Evolutionary conservation across 805 yeast genomes (phyloP), one percentile per base, ranked within the genome.

Genomic region (Ogataea wickerhamii): DNA sequence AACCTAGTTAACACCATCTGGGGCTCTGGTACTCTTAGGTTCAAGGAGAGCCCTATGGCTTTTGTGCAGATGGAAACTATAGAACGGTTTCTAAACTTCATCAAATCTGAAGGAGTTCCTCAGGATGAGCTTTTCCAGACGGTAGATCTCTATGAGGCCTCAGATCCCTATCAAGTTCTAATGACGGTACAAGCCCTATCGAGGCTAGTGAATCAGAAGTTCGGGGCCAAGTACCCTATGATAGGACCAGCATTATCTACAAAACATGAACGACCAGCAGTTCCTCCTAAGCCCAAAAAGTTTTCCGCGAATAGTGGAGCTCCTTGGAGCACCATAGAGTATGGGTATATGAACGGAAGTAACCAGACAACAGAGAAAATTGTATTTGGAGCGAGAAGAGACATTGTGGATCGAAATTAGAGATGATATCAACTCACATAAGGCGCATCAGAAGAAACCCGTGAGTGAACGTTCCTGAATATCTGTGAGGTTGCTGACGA

Each of bases 41-140:
- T 60, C 56, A 85, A 82, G 55, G 68, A 68, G 34, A 76, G 87
- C 8, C 67, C 68, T 36, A 78, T 85, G 81, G 91, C 94, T 2
- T 87, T 86, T 56, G 74, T 79, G 12, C 76, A 80, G 61, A 87
- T 87, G 96, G 95, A 87, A 53, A 86, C 86, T 52, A 85, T 87
- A 23, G 77, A 87, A 34, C 75, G 76, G 46, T 87, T 87, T 52
- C 63, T 87, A 26, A 62, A 68, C 5, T 76, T 80, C 38, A 78
- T 87, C 34, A 74, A 79, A 45, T 37, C 55, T 4, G 66, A 78
- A 36, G 91, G 91, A 2, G 79, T 87, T 2, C 86, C 88, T 5
- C 82, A 83, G 47, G 88, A 84, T 54, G 95, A 87, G 56, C 61
- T 83, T 34, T 87, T 87, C 56, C 88, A 82, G 49, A 87, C 95